A percentile compares a stretch with the other conserved stretches of the same genome.
phyloP scores from a whole-genome alignment of 306 rosid genomes.

The Datisca glomerata region DNA sequence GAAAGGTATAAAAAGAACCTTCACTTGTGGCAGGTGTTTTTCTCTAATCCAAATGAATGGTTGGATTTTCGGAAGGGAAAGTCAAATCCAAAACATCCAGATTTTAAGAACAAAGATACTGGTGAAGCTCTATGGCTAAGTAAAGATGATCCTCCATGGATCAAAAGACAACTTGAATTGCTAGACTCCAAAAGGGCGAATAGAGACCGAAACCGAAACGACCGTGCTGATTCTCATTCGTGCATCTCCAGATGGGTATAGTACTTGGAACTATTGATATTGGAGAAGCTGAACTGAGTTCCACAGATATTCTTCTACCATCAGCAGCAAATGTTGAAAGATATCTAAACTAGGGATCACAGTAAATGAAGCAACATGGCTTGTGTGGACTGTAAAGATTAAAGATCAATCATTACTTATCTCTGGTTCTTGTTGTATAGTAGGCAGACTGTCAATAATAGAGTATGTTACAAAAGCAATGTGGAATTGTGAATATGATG shows the following conservation, averaged over 20 bases:
- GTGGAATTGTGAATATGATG: no score
- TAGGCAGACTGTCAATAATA: no score
- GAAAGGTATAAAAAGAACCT: slow-evolving; percentile 25
- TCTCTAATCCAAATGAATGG: slow-evolving; percentile 68
- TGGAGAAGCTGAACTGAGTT: neutral
- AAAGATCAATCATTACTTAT: no score
- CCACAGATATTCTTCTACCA: neutral
- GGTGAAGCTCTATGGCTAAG: neutral
- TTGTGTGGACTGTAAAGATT: no score
- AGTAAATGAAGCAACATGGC: no score
- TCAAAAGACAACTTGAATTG: no score
- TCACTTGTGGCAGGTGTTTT: slow-evolving; percentile 75
- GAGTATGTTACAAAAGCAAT: no score
- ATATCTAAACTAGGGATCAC: no score
- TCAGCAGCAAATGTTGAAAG: neutral
- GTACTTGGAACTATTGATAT: neutral
- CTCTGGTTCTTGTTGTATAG: no score
- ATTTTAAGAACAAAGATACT: neutral
- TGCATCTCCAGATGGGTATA: slow-evolving; percentile 33
- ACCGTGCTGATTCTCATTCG: slow-evolving; percentile 12
- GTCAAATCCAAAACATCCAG: slow-evolving; percentile 5
- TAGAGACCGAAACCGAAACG: slow-evolving; percentile 15
- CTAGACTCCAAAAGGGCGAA: slow-evolving; percentile 13
- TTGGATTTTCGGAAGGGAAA: slow-evolving; percentile 63
- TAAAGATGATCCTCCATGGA: no score